Conservation (phyloP, 2,329 filamentous ascomycete genomes). For the Macrophomina phaseolina region DNA sequence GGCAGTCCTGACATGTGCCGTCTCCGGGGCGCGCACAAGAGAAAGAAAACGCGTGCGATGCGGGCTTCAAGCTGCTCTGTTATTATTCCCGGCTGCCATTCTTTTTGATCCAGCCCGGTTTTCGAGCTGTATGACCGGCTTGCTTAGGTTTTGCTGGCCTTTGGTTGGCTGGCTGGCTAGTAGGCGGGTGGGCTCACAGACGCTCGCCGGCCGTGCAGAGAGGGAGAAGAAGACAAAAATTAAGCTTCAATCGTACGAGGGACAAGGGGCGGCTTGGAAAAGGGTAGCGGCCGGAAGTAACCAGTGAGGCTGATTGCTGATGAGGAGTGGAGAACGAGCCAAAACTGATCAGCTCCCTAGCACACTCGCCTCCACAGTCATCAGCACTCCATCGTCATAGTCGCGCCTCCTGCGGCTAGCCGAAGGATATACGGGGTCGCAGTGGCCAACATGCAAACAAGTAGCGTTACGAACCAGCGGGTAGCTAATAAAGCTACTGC, state of each 20-base stretch:
- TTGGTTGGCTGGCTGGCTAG: slow-evolving; percentile 1
- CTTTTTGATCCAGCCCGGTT: not conserved
- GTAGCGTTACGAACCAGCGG: slow-evolving; percentile 23
- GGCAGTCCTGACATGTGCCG: not conserved
- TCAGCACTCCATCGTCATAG: slow-evolving; percentile 6
- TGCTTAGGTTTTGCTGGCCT: slow-evolving; percentile 5
- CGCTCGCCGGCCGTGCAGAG: not conserved
- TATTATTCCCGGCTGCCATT: not conserved
- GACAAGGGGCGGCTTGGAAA: not conserved
- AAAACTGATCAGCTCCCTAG: not conserved
- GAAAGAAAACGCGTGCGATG: not conserved
- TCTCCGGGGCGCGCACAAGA: not conserved
- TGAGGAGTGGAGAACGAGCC: not conserved
- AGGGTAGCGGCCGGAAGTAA: not conserved
- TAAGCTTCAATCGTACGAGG: slow-evolving; percentile 18
- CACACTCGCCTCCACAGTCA: not conserved
- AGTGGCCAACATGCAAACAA: slow-evolving; percentile 21
- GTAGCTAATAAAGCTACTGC: slow-evolving; percentile 22
- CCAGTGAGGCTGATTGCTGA: slow-evolving; percentile 5
- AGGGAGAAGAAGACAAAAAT: not conserved
- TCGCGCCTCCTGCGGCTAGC: slow-evolving; percentile 17
- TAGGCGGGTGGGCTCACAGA: not conserved
- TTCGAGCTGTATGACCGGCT: not conserved
- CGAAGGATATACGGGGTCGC: slow-evolving; percentile 18
- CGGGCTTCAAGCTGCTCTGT: not conserved